Conservation (phyloP, 2,329 filamentous ascomycete species). For the Calonectria ilicicola region DNA sequence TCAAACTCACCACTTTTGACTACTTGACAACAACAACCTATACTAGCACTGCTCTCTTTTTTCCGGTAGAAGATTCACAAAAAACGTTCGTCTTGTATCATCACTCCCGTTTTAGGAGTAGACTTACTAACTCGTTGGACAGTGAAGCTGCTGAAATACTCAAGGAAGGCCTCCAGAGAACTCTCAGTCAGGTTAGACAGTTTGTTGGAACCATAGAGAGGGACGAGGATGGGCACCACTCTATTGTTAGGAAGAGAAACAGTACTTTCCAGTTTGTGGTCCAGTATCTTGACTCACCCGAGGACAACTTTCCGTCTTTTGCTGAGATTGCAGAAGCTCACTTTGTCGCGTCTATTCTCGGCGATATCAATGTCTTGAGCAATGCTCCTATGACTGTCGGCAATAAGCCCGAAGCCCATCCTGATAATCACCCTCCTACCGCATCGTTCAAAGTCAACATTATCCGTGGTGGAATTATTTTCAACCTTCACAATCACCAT, state of each 20-base stretch:
- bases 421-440: slow-evolving; percentile 47
- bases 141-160: slow-evolving; percentile 16
- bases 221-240: slow-evolving; percentile 50
- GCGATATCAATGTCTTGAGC: slow-evolving; percentile 48
- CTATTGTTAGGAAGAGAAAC: slow-evolving; percentile 49
- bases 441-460: slow-evolving; percentile 56
- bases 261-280: slow-evolving; percentile 50
- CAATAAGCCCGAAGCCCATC: slow-evolving; percentile 52
- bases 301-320: slow-evolving; percentile 50
- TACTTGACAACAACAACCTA: slow-evolving; percentile 27
- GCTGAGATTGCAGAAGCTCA: slow-evolving; percentile 51
- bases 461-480: slow-evolving; percentile 54
- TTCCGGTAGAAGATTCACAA: slow-evolving; percentile 12
- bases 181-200: slow-evolving; percentile 52
- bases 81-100: neutral
- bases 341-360: slow-evolving; percentile 48
- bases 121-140: too few relatives aligned
- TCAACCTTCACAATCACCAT: slow-evolving; percentile 55
- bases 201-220: slow-evolving; percentile 55
- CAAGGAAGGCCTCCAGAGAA: slow-evolving; percentile 51
- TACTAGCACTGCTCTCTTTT: slow-evolving; percentile 23
- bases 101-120: too few relatives aligned
- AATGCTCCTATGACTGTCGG: slow-evolving; percentile 53
- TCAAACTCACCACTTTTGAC: slow-evolving; percentile 25
- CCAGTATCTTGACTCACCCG: slow-evolving; percentile 51